Conservation (phyloP, 352 stramenopile genomes). For the Halophytophthora batemanensis region DNA sequence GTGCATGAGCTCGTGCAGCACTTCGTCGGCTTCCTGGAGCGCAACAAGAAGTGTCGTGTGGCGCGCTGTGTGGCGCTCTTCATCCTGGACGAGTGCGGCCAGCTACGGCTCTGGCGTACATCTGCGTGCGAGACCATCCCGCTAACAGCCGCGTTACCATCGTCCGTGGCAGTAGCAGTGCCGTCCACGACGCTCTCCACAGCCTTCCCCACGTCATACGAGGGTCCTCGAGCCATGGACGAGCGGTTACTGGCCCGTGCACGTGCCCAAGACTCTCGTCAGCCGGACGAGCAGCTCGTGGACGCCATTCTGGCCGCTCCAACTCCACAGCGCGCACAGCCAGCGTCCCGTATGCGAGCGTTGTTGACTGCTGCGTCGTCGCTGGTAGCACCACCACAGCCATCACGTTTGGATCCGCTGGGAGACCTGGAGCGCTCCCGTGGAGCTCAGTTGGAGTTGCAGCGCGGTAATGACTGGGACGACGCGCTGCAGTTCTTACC, state of each 20-base stretch:
- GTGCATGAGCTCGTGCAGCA: conserved; percentile 45
- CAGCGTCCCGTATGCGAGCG: conserved; percentile 5
- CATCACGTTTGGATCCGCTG: conserved; percentile 34
- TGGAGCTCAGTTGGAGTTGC: conserved; percentile 22
- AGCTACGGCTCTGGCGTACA: conserved; percentile 57
- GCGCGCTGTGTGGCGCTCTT: conserved; percentile 52
- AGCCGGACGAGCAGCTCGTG: conserved; percentile 60
- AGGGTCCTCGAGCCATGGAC: conserved; percentile 54
- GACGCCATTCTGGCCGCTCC: conserved; percentile 69
- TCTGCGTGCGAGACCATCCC: conserved; percentile 53
- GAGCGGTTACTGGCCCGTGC: conserved; percentile 60
- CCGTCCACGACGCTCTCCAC: background rate
- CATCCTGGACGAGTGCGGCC: conserved; percentile 49
- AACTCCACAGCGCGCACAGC: conserved; percentile 28
- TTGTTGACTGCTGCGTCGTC: conserved; percentile 32
- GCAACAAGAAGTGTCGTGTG: conserved; percentile 63
- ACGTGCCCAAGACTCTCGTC: conserved; percentile 41
- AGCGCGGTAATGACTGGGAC: conserved; percentile 41
- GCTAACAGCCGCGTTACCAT: conserved; percentile 1
- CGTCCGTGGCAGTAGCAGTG: conserved; percentile 3
- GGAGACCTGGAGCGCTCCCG: conserved; percentile 23
- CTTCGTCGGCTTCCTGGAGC: conserved; percentile 54
- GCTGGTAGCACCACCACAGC: conserved; percentile 19
- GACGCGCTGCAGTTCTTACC: conserved; percentile 56
- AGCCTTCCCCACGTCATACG: conserved; percentile 26